Evolutionary conservation across 192 early-diverging fungal species (phyloP), one percentile per base, ranked within the genome.

Genomic region (Spinellus fusiger): DNA sequence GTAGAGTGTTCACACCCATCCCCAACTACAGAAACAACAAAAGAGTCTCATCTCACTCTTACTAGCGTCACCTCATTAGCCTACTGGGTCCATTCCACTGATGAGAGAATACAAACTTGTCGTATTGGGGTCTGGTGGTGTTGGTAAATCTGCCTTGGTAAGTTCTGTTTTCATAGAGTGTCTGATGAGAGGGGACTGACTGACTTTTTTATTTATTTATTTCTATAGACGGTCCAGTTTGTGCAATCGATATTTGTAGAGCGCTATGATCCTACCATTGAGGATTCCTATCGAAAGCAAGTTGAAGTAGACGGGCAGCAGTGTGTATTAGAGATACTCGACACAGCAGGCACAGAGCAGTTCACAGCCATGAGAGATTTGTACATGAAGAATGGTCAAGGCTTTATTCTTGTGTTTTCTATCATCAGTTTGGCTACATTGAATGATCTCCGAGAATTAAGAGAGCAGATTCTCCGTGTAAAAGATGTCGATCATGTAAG

Each of bases 71-170:
- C 35, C n/a, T n/a, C n/a, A n/a, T n/a, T n/a, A n/a, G n/a, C n/a
- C n/a, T n/a, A n/a, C n/a, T n/a, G n/a, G n/a, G 40, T 44, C 10
- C 40, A 44, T 3, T 18, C 2, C 22, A 26, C 26, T 28, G 56
- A 93, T 91, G 86, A 88, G 90, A 60, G 95, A 97, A 77, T 97
- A 97, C 79, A 94, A 94, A 73, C 80, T 97, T 44, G 95, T 97
- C 29, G 92, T 97, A 51, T 78, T 97, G 40, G 95, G 95, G 33
- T 90, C 88, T 66, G 95, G 93, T 65, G 93, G 83, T 65, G 88
- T 90, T 55, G 88, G 88, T n/a, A 90, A 93, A 73, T 93, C 90
- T 28, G 92, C 93, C 52, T 74, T 96, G 65, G 79, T 80, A 74
- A 71, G 62, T 73, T 49, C 29, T 29, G 25, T 20, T 18, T 44